Percentiles rank a stretch among this genome's conserved stretches.
Conservation (phyloP, 108 stramenopile genomes). For the Cylindrotheca closterium region DNA sequence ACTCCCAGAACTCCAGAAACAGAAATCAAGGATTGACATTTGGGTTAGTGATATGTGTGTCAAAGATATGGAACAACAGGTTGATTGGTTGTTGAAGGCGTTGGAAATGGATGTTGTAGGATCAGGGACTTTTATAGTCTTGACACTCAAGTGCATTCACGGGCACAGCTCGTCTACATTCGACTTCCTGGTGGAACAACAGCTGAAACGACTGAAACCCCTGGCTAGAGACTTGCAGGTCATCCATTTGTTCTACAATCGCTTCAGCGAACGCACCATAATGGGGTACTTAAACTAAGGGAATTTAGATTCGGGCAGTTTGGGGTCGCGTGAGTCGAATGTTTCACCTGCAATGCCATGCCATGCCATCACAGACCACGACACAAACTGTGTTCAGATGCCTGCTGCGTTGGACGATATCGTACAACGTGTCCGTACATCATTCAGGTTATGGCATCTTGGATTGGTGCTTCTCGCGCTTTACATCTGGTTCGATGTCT, state of each 20-base stretch:
- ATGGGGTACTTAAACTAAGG: conserved; percentile 36
- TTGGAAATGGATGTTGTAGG: conserved; percentile 28
- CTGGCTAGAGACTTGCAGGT: conserved; percentile 25
- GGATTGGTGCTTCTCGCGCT: not conserved
- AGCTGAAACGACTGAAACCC: conserved; percentile 35
- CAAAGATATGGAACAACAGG: conserved; percentile 43
- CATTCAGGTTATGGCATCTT: not conserved
- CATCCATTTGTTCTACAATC: conserved; percentile 59
- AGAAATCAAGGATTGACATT: conserved; percentile 20
- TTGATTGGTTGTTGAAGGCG: conserved; percentile 48
- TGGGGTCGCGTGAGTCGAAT: no score
- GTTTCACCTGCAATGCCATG: no score
- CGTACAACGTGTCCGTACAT: not conserved
- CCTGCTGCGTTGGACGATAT: no score
- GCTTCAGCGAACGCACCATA: conserved; percentile 57
- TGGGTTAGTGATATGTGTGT: conserved; percentile 73
- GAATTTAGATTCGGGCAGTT: no score
- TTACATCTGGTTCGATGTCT: not conserved
- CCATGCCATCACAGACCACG: no score
- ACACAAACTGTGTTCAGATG: no score
- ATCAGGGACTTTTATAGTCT: conserved; percentile 38
- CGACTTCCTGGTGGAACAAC: conserved; percentile 35
- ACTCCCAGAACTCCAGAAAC: conserved; percentile 21
- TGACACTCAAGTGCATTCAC: conserved; percentile 61
- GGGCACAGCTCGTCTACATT: conserved; percentile 55